phyloP scores from a whole-genome alignment of 2,329 filamentous ascomycete species.

The Penicillium occitanis region DNA sequence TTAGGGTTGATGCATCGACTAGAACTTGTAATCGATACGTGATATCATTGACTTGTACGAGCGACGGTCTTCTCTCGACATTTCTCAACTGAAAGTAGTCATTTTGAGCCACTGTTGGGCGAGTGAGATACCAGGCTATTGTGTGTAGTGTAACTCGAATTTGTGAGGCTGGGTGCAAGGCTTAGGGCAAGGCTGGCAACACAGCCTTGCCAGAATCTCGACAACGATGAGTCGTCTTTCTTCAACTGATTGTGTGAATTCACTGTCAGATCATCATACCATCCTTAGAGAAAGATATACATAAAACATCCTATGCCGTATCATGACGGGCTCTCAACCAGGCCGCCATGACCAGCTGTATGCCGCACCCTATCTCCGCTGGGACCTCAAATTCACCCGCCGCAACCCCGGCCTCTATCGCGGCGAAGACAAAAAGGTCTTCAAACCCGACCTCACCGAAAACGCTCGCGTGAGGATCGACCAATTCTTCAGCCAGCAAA shows the following conservation, averaged over 20 bases:
- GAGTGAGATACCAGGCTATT: no score
- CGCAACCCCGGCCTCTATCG: not conserved
- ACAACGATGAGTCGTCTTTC: not conserved
- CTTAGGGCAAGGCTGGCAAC: not conserved
- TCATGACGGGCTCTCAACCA: not conserved
- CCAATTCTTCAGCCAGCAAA: constrained; percentile 1
- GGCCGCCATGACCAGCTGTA: not conserved
- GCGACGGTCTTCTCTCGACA: no score
- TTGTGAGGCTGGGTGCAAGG: no score
- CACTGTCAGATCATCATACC: no score
- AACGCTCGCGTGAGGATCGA: not conserved
- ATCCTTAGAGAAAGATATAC: not conserved
- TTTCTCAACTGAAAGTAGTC: no score
- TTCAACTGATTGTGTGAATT: no score
- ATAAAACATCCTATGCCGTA: not conserved
- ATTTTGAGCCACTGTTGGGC: no score
- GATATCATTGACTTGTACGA: no score
- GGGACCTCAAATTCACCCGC: not conserved
- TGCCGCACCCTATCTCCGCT: not conserved
- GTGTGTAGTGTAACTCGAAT: no score
- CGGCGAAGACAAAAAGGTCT: not conserved
- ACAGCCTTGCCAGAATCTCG: not conserved
- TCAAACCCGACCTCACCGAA: not conserved
- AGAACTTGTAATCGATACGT: no score
- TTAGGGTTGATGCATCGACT: not conserved